Conservation (phyloP, 1,139 yeast species). For the Kurtzmaniella quercitrusa region DNA sequence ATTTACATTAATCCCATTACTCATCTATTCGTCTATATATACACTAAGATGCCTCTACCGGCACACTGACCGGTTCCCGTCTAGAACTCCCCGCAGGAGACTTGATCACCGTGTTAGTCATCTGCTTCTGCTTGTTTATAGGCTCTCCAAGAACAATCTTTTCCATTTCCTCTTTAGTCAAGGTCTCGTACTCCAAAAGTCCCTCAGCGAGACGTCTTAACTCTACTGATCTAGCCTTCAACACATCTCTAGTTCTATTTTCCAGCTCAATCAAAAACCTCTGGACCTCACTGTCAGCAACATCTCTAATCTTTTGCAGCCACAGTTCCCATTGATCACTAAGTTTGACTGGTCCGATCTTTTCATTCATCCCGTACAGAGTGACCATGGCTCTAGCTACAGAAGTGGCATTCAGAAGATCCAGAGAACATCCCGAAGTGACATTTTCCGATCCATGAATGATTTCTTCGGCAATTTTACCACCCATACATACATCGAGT, state of each 20-base stretch:
- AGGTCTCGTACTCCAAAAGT: conserved; percentile 88
- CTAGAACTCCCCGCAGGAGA: conserved; percentile 14
- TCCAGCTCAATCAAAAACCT: conserved; percentile 71
- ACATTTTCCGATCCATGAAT: conserved; percentile 88
- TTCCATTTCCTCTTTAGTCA: conserved; percentile 88
- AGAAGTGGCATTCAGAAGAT: conserved; percentile 81
- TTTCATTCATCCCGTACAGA: conserved; percentile 92
- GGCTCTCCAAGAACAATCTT: conserved; percentile 75
- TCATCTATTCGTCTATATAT: not conserved
- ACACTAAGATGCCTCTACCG: conserved; percentile 13
- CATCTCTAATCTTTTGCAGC: conserved; percentile 83
- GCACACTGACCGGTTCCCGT: conserved; percentile 18
- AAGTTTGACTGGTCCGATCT: conserved; percentile 86
- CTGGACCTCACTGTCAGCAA: conserved; percentile 91
- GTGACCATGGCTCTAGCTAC: conserved; percentile 98
- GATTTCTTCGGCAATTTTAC: conserved; percentile 94
- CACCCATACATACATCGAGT: conserved; percentile 98
- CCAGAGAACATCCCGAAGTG: conserved; percentile 92
- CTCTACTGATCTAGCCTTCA: conserved; percentile 62
- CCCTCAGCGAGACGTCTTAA: conserved; percentile 89
- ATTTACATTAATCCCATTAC: not conserved
- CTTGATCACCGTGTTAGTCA: conserved; percentile 77
- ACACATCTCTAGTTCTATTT: conserved; percentile 67
- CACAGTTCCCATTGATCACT: conserved; percentile 91
- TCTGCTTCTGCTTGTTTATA: conserved; percentile 60